A percentile compares a stretch with the other conserved stretches of the same genome.
phyloP scores from a whole-genome alignment of 2,329 filamentous ascomycete genomes.

The Colletotrichum sublineola region DNA sequence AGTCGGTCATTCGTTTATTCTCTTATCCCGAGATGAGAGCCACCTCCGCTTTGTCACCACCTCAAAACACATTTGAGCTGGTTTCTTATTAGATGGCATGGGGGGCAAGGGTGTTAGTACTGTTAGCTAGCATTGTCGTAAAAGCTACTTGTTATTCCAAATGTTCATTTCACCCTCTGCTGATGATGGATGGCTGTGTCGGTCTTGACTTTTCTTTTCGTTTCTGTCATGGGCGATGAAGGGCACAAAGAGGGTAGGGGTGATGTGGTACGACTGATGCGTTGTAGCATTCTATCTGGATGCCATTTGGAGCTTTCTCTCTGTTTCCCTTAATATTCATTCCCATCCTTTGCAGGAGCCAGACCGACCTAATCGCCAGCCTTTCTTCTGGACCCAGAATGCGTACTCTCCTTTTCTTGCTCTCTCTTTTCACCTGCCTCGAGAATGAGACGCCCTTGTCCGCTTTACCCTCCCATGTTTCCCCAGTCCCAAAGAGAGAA shows the following conservation, averaged over 20 bases:
- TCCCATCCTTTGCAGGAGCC: background rate
- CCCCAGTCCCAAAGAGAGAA: constrained; percentile 6
- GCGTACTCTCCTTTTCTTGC: background rate
- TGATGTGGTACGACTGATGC: constrained; percentile 2
- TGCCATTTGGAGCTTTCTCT: background rate
- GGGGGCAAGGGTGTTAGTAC: constrained; percentile 15
- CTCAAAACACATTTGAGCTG: background rate
- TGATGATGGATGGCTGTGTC: background rate
- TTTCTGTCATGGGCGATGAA: background rate
- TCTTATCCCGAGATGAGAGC: background rate
- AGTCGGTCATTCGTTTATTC: constrained; percentile 1
- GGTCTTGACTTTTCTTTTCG: background rate
- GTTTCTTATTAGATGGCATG: constrained; percentile 33
- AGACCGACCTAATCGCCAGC: background rate
- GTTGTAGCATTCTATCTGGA: constrained; percentile 31
- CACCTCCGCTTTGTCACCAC: background rate
- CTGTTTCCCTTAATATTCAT: background rate
- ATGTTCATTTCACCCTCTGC: background rate
- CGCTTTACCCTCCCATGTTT: background rate
- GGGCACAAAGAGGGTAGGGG: constrained; percentile 1
- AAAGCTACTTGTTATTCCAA: constrained; percentile 38
- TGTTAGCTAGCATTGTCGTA: constrained; percentile 36
- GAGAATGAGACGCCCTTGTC: constrained; percentile 4
- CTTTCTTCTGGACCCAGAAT: background rate
- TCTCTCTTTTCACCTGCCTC: background rate